Conservation (phyloP, 495 filamentous ascomycete species). For the Podospora conica region DNA sequence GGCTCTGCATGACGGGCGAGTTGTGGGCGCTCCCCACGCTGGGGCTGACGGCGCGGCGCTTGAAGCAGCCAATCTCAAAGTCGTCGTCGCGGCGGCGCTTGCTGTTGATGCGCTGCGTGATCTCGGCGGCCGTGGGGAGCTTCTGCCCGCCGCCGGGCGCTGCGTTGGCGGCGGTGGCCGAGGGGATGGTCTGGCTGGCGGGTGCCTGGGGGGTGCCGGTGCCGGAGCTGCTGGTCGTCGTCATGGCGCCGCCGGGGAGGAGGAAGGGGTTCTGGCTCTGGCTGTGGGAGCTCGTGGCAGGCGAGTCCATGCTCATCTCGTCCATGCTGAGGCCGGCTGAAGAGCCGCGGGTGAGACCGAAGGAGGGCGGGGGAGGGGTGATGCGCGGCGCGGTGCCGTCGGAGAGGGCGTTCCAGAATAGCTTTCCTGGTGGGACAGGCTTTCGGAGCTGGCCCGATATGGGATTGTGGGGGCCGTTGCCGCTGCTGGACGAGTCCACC, state of each 20-base stretch:
- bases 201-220: conserved; percentile 20
- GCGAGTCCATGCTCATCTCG: conserved; percentile 71
- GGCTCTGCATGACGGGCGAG: conserved; percentile 81
- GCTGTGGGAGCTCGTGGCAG: conserved; percentile 40
- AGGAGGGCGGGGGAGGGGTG: conserved; percentile 59
- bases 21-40: conserved; percentile 89
- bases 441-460: conserved; percentile 55
- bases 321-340: conserved; percentile 60
- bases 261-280: conserved; percentile 20
- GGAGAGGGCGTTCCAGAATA: conserved; percentile 76
- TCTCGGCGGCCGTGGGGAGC: conserved; percentile 53
- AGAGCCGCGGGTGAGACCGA: conserved; percentile 47
- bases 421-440: conserved; percentile 63
- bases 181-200: background rate
- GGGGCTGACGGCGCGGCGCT: conserved; percentile 87
- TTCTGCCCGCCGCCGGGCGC: background rate
- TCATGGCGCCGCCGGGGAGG: conserved; percentile 13
- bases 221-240: conserved; percentile 25
- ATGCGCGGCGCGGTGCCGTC: conserved; percentile 50
- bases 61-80: conserved; percentile 83
- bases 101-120: conserved; percentile 59
- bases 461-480: conserved; percentile 2
- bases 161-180: background rate
- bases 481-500: conserved; percentile 39
- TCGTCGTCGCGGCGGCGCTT: conserved; percentile 88